Percentiles rank a stretch among this genome's conserved stretches.
Conservation (phyloP, 1,139 yeast genomes). For the Kodamaea ohmeri region DNA sequence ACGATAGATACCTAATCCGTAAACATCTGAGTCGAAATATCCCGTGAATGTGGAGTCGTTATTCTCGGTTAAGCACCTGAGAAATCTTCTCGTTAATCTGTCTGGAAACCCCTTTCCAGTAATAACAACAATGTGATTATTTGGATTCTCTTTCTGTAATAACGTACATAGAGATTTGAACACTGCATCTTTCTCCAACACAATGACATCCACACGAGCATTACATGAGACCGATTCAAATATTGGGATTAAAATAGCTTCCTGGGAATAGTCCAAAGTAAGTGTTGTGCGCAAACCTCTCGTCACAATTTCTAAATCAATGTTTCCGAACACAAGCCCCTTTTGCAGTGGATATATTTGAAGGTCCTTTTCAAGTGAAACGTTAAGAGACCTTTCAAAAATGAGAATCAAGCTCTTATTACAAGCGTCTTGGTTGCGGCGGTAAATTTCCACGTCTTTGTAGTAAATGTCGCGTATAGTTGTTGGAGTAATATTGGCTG, state of each 20-base stretch:
- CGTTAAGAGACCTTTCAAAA: constrained; percentile 26
- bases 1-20: constrained; percentile 61
- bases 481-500: constrained; percentile 20
- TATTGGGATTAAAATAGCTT: constrained; percentile 29
- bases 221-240: background rate
- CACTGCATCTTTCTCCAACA: constrained; percentile 68
- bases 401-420: constrained; percentile 39
- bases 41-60: constrained; percentile 21
- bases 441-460: constrained; percentile 57
- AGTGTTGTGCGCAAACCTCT: constrained; percentile 9
- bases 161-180: constrained; percentile 31
- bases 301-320: constrained; percentile 19
- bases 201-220: constrained; percentile 30
- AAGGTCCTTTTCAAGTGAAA: constrained; percentile 27
- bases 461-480: constrained; percentile 68
- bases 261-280: constrained; percentile 13
- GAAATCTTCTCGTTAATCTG: constrained; percentile 26
- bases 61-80: constrained; percentile 10
- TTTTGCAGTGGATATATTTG: constrained; percentile 60
- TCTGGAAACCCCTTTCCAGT: constrained; percentile 74
- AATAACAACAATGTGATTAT: constrained; percentile 29
- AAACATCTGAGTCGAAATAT: constrained; percentile 60
- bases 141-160: constrained; percentile 8
- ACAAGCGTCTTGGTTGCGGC: constrained; percentile 41
- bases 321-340: constrained; percentile 52